Percentiles rank a stretch among this genome's conserved stretches.
phyloP scores from a whole-genome alignment of 495 filamentous ascomycete genomes.

The Neurospora sp. region DNA sequence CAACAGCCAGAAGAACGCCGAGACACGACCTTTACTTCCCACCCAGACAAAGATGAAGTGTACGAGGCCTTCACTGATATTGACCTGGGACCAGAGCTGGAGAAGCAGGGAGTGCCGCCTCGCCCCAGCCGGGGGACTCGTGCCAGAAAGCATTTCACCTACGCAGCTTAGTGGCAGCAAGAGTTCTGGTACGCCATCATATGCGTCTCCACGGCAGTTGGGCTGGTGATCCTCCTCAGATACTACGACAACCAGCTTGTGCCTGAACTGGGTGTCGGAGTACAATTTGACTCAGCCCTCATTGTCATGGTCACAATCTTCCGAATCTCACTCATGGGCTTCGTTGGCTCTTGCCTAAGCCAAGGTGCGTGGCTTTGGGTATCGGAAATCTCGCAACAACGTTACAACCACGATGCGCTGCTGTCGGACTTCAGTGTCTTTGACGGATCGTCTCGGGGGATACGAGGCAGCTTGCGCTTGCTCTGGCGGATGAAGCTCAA shows the following conservation, averaged over 20 bases:
- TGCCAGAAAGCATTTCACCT: slow-evolving; percentile 1
- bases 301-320: slow-evolving; percentile 26
- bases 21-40: background rate
- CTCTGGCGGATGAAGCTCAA: slow-evolving; percentile 26
- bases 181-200: slow-evolving; percentile 23
- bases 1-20: background rate
- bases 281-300: slow-evolving; percentile 22
- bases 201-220: slow-evolving; percentile 14
- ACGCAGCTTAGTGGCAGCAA: slow-evolving; percentile 24
- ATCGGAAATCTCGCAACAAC: slow-evolving; percentile 18
- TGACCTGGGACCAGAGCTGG: background rate
- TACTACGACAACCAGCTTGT: slow-evolving; percentile 19
- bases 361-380: slow-evolving; percentile 32
- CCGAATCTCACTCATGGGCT: slow-evolving; percentile 21
- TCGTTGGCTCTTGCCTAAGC: slow-evolving; percentile 23
- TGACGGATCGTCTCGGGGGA: slow-evolving; percentile 25
- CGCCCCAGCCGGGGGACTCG: background rate
- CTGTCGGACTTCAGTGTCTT: slow-evolving; percentile 29
- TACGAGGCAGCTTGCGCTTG: slow-evolving; percentile 22
- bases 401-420: slow-evolving; percentile 11
- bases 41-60: background rate
- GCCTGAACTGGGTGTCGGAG: slow-evolving; percentile 15
- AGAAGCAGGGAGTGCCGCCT: background rate
- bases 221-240: slow-evolving; percentile 15
- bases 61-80: background rate